These are phyloP conservation scores for Eucalyptus pauciflora DNA, from an alignment of 345 rosid genomes.

Conservation along the genomic window DNA sequence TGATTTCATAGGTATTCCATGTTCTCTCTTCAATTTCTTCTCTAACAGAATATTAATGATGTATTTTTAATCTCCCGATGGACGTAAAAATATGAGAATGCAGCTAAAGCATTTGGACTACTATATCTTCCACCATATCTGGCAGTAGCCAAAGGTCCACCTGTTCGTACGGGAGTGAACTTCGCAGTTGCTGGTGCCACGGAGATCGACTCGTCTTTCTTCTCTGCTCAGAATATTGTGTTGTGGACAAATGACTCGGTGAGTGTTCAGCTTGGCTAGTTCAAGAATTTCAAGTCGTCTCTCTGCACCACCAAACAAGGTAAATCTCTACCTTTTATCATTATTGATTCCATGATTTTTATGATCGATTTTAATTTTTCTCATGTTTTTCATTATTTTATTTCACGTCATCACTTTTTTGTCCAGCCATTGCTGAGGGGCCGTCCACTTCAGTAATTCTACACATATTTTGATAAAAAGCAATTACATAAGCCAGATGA, in stretches of 20 bases:
- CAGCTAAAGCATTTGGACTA: neutral
- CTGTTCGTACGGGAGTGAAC: constrained; percentile 16
- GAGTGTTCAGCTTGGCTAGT: constrained; percentile 37
- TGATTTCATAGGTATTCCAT: constrained; percentile 17
- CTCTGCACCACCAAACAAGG: constrained; percentile 30
- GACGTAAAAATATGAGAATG: neutral
- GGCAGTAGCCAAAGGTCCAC: neutral
- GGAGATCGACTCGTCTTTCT: constrained; percentile 20
- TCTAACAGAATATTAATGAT: constrained; percentile 17
- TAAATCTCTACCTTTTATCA: neutral
- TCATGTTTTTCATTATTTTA: neutral
- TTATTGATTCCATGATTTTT: neutral
- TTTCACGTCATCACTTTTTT: neutral
- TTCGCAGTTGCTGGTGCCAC: constrained; percentile 59
- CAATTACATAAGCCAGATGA: neutral
- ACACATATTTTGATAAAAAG: too few species aligned
- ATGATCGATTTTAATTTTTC: neutral
- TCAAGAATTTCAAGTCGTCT: constrained; percentile 36
- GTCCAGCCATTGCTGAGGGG: too few species aligned
- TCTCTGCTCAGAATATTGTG: constrained; percentile 11
- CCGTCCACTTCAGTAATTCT: too few species aligned
- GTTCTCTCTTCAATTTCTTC: neutral
- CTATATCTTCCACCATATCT: neutral
- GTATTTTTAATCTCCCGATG: constrained; percentile 20
- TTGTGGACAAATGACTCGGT: constrained; percentile 33